Percentiles rank a stretch among this genome's conserved stretches.
Evolutionary conservation across 495 filamentous ascomycete genomes (phyloP).

Genomic region (Neurospora sp.): DNA sequence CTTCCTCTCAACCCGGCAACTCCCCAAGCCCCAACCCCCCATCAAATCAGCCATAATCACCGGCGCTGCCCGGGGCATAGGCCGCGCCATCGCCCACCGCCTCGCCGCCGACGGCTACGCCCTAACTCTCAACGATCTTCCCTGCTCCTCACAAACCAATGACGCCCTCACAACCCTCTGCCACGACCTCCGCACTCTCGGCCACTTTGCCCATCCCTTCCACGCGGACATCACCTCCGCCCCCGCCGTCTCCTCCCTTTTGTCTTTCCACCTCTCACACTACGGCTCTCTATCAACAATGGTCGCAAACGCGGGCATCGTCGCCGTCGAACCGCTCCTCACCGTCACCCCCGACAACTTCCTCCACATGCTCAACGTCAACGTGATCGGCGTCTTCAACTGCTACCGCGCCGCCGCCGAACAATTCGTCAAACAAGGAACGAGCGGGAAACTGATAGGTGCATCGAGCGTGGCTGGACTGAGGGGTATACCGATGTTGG

Average conservation of each 20-base stretch:
- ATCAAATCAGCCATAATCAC: slow-evolving; percentile 41
- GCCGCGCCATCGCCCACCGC: slow-evolving; percentile 49
- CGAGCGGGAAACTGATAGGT: slow-evolving; percentile 43
- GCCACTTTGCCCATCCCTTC: slow-evolving; percentile 30
- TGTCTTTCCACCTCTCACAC: slow-evolving; percentile 32
- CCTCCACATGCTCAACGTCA: slow-evolving; percentile 40
- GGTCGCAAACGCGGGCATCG: slow-evolving; percentile 54
- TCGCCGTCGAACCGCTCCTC: slow-evolving; percentile 41
- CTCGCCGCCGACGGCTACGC: slow-evolving; percentile 51
- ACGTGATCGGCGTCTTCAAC: slow-evolving; percentile 49
- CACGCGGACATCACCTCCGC: slow-evolving; percentile 45
- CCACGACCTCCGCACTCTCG: slow-evolving; percentile 26
- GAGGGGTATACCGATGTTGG: slow-evolving; percentile 40
- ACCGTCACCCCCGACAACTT: slow-evolving; percentile 43
- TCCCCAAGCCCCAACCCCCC: background rate
- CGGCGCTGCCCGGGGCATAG: slow-evolving; percentile 48
- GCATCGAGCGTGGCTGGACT: slow-evolving; percentile 47
- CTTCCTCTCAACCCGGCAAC: background rate
- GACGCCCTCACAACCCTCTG: background rate
- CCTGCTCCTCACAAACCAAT: background rate
- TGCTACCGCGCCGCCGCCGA: slow-evolving; percentile 44
- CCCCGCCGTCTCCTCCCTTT: slow-evolving; percentile 37
- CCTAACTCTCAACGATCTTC: slow-evolving; percentile 50
- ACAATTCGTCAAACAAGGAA: slow-evolving; percentile 43
- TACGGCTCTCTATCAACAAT: slow-evolving; percentile 49